Conservation (phyloP, 805 yeast genomes). For the Wickerhamomyces alni region DNA sequence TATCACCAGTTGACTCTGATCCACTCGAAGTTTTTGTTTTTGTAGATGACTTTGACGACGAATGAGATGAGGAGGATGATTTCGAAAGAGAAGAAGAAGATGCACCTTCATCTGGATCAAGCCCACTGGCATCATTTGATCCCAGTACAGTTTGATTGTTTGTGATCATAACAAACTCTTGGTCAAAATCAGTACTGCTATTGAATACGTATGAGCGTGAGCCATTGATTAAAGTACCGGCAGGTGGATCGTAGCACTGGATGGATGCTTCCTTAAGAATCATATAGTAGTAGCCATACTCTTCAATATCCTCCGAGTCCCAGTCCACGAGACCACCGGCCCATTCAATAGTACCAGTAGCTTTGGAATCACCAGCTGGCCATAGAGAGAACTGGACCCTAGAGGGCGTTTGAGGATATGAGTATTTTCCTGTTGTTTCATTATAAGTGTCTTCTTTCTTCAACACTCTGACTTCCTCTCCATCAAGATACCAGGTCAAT, state of each 20-base stretch:
- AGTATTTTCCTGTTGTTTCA: conserved; percentile 49
- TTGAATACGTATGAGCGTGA: conserved; percentile 50
- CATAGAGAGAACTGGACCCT: conserved; percentile 68
- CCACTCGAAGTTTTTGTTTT: conserved; percentile 2
- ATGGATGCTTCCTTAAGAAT: conserved; percentile 54
- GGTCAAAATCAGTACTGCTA: conserved; percentile 39
- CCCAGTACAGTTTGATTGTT: conserved; percentile 57
- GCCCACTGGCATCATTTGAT: conserved; percentile 58
- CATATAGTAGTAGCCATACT: conserved; percentile 80
- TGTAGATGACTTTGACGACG: conserved; percentile 14
- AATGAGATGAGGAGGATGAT: conserved; percentile 8
- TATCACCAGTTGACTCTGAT: background rate
- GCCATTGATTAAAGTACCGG: conserved; percentile 39
- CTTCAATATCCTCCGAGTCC: conserved; percentile 65
- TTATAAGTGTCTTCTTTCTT: conserved; percentile 55
- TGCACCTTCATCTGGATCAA: conserved; percentile 39
- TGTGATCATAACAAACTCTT: conserved; percentile 51
- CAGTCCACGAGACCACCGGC: conserved; percentile 87
- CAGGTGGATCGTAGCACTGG: conserved; percentile 70
- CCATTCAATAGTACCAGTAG: conserved; percentile 68
- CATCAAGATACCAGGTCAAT: conserved; percentile 70
- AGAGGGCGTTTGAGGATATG: conserved; percentile 70
- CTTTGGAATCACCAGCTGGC: conserved; percentile 66
- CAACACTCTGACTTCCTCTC: conserved; percentile 58
- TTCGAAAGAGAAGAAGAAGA: conserved; percentile 14